Conservation (phyloP, 257 asterid species). For the Coffea eugenioides region DNA sequence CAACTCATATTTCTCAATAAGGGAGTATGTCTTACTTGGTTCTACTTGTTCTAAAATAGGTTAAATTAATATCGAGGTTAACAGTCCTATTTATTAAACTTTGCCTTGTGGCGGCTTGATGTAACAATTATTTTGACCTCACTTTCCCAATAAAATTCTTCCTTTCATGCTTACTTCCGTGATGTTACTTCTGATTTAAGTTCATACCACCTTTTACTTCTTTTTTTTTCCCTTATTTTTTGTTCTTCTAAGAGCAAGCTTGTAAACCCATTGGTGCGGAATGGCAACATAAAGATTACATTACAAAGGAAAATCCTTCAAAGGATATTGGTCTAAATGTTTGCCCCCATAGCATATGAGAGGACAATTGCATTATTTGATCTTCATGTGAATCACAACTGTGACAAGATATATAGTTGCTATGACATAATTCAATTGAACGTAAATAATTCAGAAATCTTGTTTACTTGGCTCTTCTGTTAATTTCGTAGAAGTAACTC, state of each 20-base stretch:
- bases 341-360: not conserved
- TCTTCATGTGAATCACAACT: not conserved
- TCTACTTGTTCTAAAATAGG: not conserved
- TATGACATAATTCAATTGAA: not conserved
- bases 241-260: not conserved
- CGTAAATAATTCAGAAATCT: not conserved
- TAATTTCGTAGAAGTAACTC: slow-evolving; percentile 48
- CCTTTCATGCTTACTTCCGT: not conserved
- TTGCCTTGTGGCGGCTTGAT: slow-evolving; percentile 11
- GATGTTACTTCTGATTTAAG: too few relatives aligned
- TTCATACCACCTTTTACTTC: not conserved
- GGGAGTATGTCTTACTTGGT: not conserved
- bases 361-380: not conserved
- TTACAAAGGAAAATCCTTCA: not conserved
- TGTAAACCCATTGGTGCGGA: not conserved
- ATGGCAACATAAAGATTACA: not conserved
- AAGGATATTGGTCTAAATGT: not conserved
- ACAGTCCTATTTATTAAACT: slow-evolving; percentile 12
- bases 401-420: not conserved
- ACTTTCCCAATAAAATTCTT: slow-evolving; percentile 7
- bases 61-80: not conserved
- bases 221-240: not conserved
- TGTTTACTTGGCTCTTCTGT: slow-evolving; percentile 15
- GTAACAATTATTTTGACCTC: slow-evolving; percentile 19
- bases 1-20: slow-evolving; percentile 16